Evolutionary conservation across 2,329 filamentous ascomycete genomes (phyloP), one percentile per base, ranked within the genome.

Genomic region (Penicillium sp.): DNA sequence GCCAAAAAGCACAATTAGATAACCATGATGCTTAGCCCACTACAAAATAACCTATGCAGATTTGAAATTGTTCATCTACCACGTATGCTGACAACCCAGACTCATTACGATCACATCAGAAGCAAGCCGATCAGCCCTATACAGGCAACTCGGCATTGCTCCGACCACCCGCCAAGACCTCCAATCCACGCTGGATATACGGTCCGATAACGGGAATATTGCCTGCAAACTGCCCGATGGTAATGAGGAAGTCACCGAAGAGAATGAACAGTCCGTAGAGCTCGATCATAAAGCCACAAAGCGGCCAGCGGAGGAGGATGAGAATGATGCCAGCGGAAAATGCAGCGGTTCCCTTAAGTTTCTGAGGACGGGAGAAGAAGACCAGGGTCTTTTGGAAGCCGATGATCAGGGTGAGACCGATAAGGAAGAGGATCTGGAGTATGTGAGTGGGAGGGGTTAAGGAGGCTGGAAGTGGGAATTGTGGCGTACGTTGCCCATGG

Each of bases 231-330:
- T 90, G 86, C 0, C 90, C 90, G 63, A 98, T 93, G 21, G 93
- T 98, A 49, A 92, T 91, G 58, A 98, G 84, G 78, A 98, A 98
- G 76, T 99, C 95, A 35, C 95, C 95, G 78, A 99, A 99, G 35
- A 99, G 80, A 51, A 97, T 85, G 65, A 96, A 84, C 64, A 99
- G 93, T 29, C 95, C 95, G 77, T 98, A 98, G 3, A 93, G 77
- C 77, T 99, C 95, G 66, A 98, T 85, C 57, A 89, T 69, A 78
- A 99, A 99, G 27, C 95, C 95, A 61, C 95, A 85, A 54, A 99
- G 83, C 0, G 95, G 90, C 93, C 95, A 99, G 60, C 90, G 86
- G 69, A 96, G 75, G 39, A 99, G 80, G 66, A 99, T 99, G 19
- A 99, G 83, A 10, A 87, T 69, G 39, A 99, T 89, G 14, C 95